Percentiles rank a stretch among this genome's conserved stretches.
These are phyloP conservation scores for Zoysia pacifica DNA, from an alignment of 176 grass and related monocot genomes.

Conservation along the genomic window DNA sequence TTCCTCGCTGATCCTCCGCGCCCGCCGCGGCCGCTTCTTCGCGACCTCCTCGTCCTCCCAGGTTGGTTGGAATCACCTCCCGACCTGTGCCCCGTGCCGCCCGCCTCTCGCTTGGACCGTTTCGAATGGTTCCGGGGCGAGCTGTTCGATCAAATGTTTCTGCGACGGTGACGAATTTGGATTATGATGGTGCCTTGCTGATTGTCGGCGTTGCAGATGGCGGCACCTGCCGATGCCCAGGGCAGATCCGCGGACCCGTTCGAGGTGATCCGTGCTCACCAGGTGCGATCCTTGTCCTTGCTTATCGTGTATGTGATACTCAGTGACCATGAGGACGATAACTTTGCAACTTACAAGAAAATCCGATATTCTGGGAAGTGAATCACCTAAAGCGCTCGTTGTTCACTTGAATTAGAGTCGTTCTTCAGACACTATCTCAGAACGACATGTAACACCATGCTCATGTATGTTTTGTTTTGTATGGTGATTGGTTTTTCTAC, in stretches of 20 bases:
- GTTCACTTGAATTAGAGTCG: conserved; percentile 6
- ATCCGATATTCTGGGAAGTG: background rate
- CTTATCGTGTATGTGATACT: background rate
- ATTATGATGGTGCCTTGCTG: conserved; percentile 3
- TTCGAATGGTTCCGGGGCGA: background rate
- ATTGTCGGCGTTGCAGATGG: conserved; percentile 52
- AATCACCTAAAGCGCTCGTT: background rate
- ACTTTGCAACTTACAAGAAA: background rate
- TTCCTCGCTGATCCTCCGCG: background rate
- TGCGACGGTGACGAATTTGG: background rate
- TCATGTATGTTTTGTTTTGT: background rate
- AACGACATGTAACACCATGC: too few species aligned
- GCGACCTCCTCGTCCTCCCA: conserved; percentile 36
- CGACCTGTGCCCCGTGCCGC: too few species aligned
- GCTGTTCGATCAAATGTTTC: conserved; percentile 26
- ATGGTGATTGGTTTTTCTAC: background rate
- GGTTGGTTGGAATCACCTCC: conserved; percentile 44
- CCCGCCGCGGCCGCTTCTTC: conserved; percentile 27
- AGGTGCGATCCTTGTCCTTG: conserved; percentile 47
- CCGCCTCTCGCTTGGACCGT: too few species aligned
- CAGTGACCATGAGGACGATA: background rate
- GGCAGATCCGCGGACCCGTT: conserved; percentile 53
- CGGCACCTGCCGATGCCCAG: conserved; percentile 47
- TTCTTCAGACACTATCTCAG: too few species aligned
- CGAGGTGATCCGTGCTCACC: conserved; percentile 79